These are phyloP conservation scores for Aspergillus panamensis DNA, from an alignment of 495 filamentous ascomycete species.

Conservation along the genomic window DNA sequence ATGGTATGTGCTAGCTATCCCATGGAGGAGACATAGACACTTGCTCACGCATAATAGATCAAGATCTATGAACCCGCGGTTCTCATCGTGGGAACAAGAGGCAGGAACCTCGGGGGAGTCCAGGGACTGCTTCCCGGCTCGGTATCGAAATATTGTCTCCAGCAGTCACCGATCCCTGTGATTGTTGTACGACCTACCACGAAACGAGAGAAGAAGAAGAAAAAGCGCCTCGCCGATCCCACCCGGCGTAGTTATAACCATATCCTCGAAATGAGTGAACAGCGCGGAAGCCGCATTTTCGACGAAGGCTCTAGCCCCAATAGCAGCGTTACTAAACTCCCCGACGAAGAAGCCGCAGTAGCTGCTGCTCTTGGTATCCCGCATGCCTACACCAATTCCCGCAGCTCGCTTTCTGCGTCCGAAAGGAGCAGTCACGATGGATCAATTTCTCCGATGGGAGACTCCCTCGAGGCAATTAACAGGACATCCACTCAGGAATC, in stretches of 20 bases:
- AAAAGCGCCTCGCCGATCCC: slow-evolving; percentile 79
- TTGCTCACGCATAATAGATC: slow-evolving; percentile 56
- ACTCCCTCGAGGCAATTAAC: slow-evolving; percentile 30
- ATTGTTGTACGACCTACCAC: slow-evolving; percentile 89
- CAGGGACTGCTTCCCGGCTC: slow-evolving; percentile 89
- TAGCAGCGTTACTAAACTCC: slow-evolving; percentile 35
- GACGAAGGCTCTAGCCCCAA: slow-evolving; percentile 50
- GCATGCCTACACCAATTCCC: slow-evolving; percentile 34
- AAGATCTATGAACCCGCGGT: slow-evolving; percentile 91
- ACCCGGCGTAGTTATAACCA: slow-evolving; percentile 73
- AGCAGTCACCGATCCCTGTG: slow-evolving; percentile 94
- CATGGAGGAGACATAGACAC: background rate
- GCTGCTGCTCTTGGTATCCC: slow-evolving; percentile 68
- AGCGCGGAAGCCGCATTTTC: slow-evolving; percentile 50
- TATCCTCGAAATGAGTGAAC: slow-evolving; percentile 63
- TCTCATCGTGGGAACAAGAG: slow-evolving; percentile 91
- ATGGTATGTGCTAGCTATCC: slow-evolving; percentile 66
- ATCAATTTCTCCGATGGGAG: slow-evolving; percentile 24
- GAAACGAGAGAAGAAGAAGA: slow-evolving; percentile 89
- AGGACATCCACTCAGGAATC: slow-evolving; percentile 32
- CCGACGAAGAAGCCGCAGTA: slow-evolving; percentile 67
- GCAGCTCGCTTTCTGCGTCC: slow-evolving; percentile 50
- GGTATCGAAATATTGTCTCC: slow-evolving; percentile 94
- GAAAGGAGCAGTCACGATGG: slow-evolving; percentile 41
- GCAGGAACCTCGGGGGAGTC: slow-evolving; percentile 80